phyloP scores from a whole-genome alignment of 2,329 filamentous ascomycete species.

The Fusarium robinianum region DNA sequence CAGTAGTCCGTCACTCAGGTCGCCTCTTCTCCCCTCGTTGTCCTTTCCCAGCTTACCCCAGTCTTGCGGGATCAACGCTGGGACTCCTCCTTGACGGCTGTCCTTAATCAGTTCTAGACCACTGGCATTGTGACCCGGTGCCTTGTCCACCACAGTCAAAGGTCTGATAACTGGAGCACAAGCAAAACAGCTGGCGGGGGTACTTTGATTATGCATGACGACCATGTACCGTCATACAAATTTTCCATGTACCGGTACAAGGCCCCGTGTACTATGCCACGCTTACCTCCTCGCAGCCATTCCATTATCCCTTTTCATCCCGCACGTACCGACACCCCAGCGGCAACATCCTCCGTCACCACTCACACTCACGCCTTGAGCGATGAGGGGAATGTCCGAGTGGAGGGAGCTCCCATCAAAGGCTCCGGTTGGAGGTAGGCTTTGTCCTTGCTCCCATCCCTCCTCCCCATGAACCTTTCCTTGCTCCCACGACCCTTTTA shows the following conservation, averaged over 20 bases:
- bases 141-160: slow-evolving; percentile 20
- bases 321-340: background rate
- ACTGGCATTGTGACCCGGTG: slow-evolving; percentile 14
- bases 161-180: slow-evolving; percentile 25
- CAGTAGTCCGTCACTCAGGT: slow-evolving; percentile 1
- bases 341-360: no score
- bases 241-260: slow-evolving; percentile 42
- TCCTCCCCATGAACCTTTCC: no score
- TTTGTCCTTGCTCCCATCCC: no score
- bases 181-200: slow-evolving; percentile 31
- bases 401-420: no score
- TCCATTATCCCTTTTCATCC: no score
- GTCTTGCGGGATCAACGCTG: slow-evolving; percentile 18
- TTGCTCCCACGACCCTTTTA: no score
- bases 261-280: slow-evolving; percentile 33
- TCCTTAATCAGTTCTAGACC: slow-evolving; percentile 33
- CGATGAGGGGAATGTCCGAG: no score
- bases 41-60: background rate
- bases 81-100: slow-evolving; percentile 14
- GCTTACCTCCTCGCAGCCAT: slow-evolving; percentile 18
- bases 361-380: no score
- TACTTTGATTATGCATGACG: slow-evolving; percentile 44
- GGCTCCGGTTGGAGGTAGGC: no score
- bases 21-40: background rate
- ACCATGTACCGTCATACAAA: slow-evolving; percentile 44